Base-by-base conservation (phyloP, 148 eudicot species). In the Chenopodium suecicum region DNA sequence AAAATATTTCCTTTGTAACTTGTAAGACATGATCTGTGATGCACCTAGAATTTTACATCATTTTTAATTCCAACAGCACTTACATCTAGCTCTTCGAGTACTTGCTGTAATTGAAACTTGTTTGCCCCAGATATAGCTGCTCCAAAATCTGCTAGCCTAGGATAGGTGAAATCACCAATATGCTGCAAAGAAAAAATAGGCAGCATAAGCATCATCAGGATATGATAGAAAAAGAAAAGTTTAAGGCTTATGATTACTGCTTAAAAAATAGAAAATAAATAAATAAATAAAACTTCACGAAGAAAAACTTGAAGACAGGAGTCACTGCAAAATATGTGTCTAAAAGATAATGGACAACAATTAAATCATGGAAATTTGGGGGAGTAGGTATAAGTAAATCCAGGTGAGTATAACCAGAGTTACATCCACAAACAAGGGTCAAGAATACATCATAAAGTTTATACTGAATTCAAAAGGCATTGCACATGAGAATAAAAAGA, bases 51-150 rank as follows among this genome's bases (percentile, higher is more conserved):
- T 31, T 67, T 66, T 60, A 74, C 3, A 50, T 48, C 41, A 77
- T 78, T 48, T 37, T 37, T n/a, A 78, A 4, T 65, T 16, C 60
- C 22, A 76, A 8, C 29, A n/a, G 65, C 27, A 76, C 98, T 91
- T 89, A 97, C 99, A 88, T 97, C 98, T 79, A 97, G 91, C 91
- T 97, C 97, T 91, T 97, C 98, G 82, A 97, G 91, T 78, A 97
- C 99, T 88, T 89, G 84, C 79, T 97, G 99, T 83, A 93, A 91
- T 73, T 91, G 97, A 5, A 48, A 62, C 83, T 92, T 92, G 80
- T 92, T 90, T 56, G 93, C 97, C 63, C 97, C 99, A 83, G 98
- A 97, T 87, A 97, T 97, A 86, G 98, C 98, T 41, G 99, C 98
- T 81, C 99, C 98, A 92, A 94, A 97, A 91, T 97, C 99, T 70